Base-by-base conservation (phyloP, 106 monocot genomes). In the Narthecium ossifragum region DNA sequence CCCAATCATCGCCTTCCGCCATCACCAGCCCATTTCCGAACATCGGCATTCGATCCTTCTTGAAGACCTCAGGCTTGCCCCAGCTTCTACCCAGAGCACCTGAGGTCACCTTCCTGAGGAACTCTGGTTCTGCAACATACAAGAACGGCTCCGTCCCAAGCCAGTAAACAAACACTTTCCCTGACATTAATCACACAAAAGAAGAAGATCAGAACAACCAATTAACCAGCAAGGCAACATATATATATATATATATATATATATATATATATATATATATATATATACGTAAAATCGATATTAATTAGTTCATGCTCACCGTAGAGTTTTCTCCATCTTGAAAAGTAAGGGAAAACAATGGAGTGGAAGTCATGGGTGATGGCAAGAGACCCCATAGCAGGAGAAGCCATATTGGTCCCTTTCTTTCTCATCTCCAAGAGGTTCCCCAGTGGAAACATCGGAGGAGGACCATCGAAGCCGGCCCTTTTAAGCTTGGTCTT, bases 91-190 rank as follows among this genome's bases (percentile, higher is more conserved):
- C 37, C 30, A 72, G 30, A 21, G 32, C 33, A 7, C 75, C 75
- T 14, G 75, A 50, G 1, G 51, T 65, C n/a, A 56, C 51, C 18
- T 60, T 4, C 31, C 73, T 73, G 4, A 84, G 72, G 49, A 79
- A 80, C 69, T 69, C 79, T 0, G 79, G 84, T 1, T 84, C 79
- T 0, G 72, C 75, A 1, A 80, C 31, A 55, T 84, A 84, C 63
- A 84, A 27, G 58, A 91, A 91, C 0, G 91, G 85, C 60, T 88
- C 88, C 0, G 71, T 62, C 9, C 71, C 71, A 4, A 71, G 53
- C 71, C 71, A 71, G 46, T 71, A 71, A 1, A 71, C 33, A 43
- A 71, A 71, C 0, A 71, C 71, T n/a, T 71, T 71, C 26, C 71
- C 71, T 71, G 47, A n/a, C n/a, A n/a, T n/a, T n/a, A n/a, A n/a